Percentiles rank a stretch among this genome's conserved stretches.
Evolutionary conservation across 2,329 filamentous ascomycete genomes (phyloP).

Genomic region (Colletotrichum spaethianum): DNA sequence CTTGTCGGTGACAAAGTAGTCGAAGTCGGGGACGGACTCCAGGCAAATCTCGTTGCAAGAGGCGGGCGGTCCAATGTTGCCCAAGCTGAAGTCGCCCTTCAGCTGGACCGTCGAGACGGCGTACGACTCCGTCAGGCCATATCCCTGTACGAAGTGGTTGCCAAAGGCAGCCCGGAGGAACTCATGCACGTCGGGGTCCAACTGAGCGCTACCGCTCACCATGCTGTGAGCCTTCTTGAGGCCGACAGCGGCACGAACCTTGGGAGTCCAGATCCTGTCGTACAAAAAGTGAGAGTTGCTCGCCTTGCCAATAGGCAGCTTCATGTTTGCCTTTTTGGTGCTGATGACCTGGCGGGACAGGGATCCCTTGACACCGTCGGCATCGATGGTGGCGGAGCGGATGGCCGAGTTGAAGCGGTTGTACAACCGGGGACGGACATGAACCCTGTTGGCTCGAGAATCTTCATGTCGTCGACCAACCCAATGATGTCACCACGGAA

Average conservation of each 20-base stretch:
- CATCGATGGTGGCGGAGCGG: constrained; percentile 82
- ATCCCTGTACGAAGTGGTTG: constrained; percentile 87
- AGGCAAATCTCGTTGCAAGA: constrained; percentile 82
- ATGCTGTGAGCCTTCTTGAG: constrained; percentile 80
- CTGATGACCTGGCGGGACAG: constrained; percentile 85
- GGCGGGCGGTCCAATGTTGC: constrained; percentile 85
- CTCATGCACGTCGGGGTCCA: constrained; percentile 89
- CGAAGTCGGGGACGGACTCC: constrained; percentile 91
- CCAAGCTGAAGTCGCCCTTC: constrained; percentile 78
- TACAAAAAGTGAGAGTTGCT: constrained; percentile 84
- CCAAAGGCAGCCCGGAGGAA: constrained; percentile 90
- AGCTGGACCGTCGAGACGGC: constrained; percentile 81
- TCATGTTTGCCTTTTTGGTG: constrained; percentile 85
- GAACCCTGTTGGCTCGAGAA: constrained; percentile 85
- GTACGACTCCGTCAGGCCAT: constrained; percentile 94
- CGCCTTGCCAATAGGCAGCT: constrained; percentile 79
- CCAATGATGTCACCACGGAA: constrained; percentile 93
- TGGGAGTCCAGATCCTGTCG: constrained; percentile 91
- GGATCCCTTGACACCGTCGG: constrained; percentile 83
- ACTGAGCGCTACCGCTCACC: constrained; percentile 90
- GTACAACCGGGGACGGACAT: constrained; percentile 93
- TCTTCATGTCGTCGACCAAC: constrained; percentile 91
- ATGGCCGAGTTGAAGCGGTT: constrained; percentile 92
- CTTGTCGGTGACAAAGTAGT: constrained; percentile 90
- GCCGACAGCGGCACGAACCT: constrained; percentile 87